phyloP scores from a whole-genome alignment of 1,284 basidiomycete genomes.

The Cronartium ribicola region DNA sequence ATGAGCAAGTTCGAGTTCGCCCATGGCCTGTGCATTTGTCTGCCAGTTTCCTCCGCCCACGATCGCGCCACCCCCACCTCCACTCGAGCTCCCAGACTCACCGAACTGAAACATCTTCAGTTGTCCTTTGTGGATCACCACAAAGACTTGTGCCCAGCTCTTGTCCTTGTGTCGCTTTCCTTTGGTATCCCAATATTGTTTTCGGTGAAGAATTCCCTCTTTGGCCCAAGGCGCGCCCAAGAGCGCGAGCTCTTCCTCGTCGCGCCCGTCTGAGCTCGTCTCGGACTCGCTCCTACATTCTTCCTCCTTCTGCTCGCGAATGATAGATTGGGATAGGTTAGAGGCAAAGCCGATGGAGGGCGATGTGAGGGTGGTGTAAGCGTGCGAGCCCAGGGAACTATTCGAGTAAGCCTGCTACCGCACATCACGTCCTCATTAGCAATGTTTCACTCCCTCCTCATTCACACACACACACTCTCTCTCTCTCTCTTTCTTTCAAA shows the following conservation, averaged over 20 bases:
- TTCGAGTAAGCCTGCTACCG: constrained; percentile 40
- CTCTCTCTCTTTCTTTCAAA: background rate
- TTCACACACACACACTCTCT: too few relatives aligned
- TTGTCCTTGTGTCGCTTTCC: constrained; percentile 79
- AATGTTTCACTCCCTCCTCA: too few relatives aligned
- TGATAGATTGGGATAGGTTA: constrained; percentile 91
- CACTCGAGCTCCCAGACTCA: constrained; percentile 59
- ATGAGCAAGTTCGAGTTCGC: constrained; percentile 75
- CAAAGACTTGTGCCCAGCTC: constrained; percentile 74
- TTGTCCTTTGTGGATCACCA: constrained; percentile 88
- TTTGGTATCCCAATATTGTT: constrained; percentile 83
- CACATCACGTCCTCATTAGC: background rate
- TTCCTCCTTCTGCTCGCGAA: constrained; percentile 87
- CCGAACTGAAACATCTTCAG: constrained; percentile 74
- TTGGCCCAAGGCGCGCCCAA: constrained; percentile 97
- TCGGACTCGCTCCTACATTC: constrained; percentile 69
- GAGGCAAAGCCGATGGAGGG: constrained; percentile 83
- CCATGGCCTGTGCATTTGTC: constrained; percentile 79
- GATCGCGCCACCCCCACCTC: constrained; percentile 60
- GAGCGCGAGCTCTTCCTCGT: constrained; percentile 88
- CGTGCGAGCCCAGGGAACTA: constrained; percentile 36
- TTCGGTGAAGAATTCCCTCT: constrained; percentile 88
- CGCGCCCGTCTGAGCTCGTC: constrained; percentile 59
- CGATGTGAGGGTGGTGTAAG: constrained; percentile 38
- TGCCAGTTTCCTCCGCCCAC: constrained; percentile 97